Conservation (phyloP, 148 eudicot species). For the Chenopodium berlandieri region DNA sequence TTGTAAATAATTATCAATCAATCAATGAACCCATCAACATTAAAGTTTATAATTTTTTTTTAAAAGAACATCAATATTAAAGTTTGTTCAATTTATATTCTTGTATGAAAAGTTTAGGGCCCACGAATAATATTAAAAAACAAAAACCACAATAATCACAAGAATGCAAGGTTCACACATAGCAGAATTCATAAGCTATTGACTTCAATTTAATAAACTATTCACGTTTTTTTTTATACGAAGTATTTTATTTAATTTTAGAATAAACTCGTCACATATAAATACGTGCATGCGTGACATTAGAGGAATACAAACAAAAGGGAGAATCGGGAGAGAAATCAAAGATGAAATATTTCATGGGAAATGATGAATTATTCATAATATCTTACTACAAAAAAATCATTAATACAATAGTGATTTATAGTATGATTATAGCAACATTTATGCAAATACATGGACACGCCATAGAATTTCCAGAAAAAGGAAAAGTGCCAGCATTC, state of each 20-base stretch:
- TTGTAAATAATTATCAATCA: too few species aligned
- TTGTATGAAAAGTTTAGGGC: too few species aligned
- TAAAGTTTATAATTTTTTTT: too few species aligned
- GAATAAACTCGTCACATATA: background rate
- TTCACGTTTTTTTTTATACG: background rate
- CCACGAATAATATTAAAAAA: too few species aligned
- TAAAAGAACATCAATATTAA: too few species aligned
- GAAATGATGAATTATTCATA: background rate
- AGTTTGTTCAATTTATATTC: too few species aligned
- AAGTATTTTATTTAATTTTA: too few species aligned
- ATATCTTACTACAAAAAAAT: background rate
- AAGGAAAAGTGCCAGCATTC: slow-evolving; percentile 46
- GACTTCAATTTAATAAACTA: background rate
- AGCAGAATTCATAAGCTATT: background rate
- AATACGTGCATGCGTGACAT: background rate
- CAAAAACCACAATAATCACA: too few species aligned
- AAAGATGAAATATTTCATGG: background rate
- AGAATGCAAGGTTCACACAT: too few species aligned
- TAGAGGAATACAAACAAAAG: background rate
- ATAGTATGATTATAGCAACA: background rate
- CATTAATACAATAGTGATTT: background rate
- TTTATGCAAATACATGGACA: background rate
- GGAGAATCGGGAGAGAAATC: background rate
- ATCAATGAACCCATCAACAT: too few species aligned
- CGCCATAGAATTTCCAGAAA: slow-evolving; percentile 2